Percentiles rank a stretch among this genome's conserved stretches.
These are phyloP conservation scores for Nelumbo lutea DNA, from an alignment of 164 flowering plant genomes.

Conservation along the genomic window DNA sequence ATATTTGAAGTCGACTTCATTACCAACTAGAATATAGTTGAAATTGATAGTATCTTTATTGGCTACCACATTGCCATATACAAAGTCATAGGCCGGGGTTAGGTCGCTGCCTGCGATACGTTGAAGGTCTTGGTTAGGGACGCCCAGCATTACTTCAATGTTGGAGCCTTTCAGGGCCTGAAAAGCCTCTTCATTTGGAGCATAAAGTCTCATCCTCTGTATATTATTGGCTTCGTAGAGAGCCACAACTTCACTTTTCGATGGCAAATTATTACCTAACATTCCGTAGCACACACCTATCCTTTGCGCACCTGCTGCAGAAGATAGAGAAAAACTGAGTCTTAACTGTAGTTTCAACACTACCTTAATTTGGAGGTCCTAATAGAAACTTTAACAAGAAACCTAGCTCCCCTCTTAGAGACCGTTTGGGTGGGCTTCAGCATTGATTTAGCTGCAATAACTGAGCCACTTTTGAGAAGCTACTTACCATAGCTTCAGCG, in stretches of 20 bases:
- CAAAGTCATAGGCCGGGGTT: conserved; percentile 30
- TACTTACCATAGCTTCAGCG: too few relatives aligned
- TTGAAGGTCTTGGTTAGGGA: conserved; percentile 37
- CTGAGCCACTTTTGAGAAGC: too few relatives aligned
- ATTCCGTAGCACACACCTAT: conserved; percentile 47
- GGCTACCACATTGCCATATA: conserved; percentile 25
- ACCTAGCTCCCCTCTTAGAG: too few relatives aligned
- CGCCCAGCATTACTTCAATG: conserved; percentile 37
- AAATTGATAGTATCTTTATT: conserved; percentile 27
- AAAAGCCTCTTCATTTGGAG: conserved; percentile 26
- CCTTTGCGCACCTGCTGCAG: conserved; percentile 17
- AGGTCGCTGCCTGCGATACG: conserved; percentile 22
- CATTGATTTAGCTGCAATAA: too few relatives aligned
- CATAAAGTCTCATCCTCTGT: conserved; percentile 34
- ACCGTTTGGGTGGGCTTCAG: too few relatives aligned
- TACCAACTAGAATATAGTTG: conserved; percentile 44
- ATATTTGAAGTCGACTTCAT: conserved; percentile 27
- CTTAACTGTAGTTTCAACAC: too few relatives aligned
- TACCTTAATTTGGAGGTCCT: too few relatives aligned
- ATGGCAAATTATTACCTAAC: conserved; percentile 40
- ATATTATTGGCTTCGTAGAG: conserved; percentile 28
- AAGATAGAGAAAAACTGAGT: too few relatives aligned
- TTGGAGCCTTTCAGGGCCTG: conserved; percentile 39
- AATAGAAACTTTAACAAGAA: too few relatives aligned
- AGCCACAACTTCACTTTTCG: conserved; percentile 22